A percentile compares a stretch with the other conserved stretches of the same genome.
Evolutionary conservation across 192 early-diverging fungal species (phyloP).

Genomic region (Dissophora globulifera): DNA sequence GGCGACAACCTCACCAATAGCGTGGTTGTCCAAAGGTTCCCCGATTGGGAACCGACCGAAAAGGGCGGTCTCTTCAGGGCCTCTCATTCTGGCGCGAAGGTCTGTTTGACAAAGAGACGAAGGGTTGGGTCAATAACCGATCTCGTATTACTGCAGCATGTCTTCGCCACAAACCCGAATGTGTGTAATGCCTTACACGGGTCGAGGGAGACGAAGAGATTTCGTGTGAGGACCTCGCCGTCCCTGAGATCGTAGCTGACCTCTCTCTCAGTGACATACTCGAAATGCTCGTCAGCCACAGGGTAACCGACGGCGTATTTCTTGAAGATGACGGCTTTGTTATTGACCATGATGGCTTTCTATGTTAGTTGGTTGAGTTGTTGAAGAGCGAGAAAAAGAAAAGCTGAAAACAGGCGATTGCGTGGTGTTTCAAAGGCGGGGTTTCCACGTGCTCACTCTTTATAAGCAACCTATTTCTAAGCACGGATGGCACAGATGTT

Average conservation of each 20-base stretch:
- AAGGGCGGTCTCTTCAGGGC: constrained; percentile 54
- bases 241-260: constrained; percentile 45
- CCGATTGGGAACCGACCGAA: constrained; percentile 65
- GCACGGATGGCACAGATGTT: too few relatives aligned
- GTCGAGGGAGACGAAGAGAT: constrained; percentile 75
- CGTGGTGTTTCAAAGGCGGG: too few relatives aligned
- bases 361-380: too few relatives aligned
- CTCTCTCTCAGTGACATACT: constrained; percentile 26
- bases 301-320: constrained; percentile 52
- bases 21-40: constrained; percentile 71
- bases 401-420: too few relatives aligned
- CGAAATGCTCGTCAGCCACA: constrained; percentile 58
- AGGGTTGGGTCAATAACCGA: too few relatives aligned
- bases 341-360: too few relatives aligned
- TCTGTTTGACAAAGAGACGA: too few relatives aligned
- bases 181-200: constrained; percentile 68
- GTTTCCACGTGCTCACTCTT: too few relatives aligned
- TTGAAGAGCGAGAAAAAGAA: too few relatives aligned
- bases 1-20: constrained; percentile 68
- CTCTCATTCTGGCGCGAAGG: neutral
- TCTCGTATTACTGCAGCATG: too few relatives aligned
- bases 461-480: too few relatives aligned
- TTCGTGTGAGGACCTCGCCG: constrained; percentile 65
- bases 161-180: too few relatives aligned
- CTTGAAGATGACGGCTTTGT: constrained; percentile 43